phyloP scores from a whole-genome alignment of 2,329 filamentous ascomycete species.

The Didymella glomerata region DNA sequence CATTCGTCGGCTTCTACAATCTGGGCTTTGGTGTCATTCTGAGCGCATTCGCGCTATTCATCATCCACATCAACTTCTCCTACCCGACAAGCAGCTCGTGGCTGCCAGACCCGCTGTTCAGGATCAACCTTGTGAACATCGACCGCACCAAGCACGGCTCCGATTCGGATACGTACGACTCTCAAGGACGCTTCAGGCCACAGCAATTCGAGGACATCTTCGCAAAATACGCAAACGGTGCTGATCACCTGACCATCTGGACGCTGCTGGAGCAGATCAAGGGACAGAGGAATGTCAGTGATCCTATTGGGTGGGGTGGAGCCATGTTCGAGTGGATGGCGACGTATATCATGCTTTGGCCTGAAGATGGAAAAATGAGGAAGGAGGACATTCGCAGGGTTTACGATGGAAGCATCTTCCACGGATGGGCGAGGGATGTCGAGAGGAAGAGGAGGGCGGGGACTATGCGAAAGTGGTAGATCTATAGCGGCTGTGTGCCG shows the following conservation, averaged over 20 bases:
- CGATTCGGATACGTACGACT: slow-evolving; percentile 55
- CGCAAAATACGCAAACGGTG: slow-evolving; percentile 54
- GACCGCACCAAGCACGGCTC: slow-evolving; percentile 57
- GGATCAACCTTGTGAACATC: slow-evolving; percentile 53
- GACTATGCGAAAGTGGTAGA: slow-evolving; percentile 16
- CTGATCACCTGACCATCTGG: slow-evolving; percentile 51
- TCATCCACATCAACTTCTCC: slow-evolving; percentile 61
- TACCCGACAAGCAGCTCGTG: slow-evolving; percentile 57
- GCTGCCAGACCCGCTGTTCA: slow-evolving; percentile 57
- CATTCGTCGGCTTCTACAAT: slow-evolving; percentile 57
- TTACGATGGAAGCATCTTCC: slow-evolving; percentile 64
- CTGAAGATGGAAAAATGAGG: slow-evolving; percentile 63
- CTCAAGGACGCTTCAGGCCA: slow-evolving; percentile 57
- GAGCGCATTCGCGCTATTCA: slow-evolving; percentile 54
- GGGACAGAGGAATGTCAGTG: slow-evolving; percentile 52
- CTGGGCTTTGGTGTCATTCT: slow-evolving; percentile 58
- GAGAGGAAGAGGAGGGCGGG: slow-evolving; percentile 17
- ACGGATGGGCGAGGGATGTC: slow-evolving; percentile 30
- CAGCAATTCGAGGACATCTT: slow-evolving; percentile 61
- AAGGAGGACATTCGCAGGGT: slow-evolving; percentile 66
- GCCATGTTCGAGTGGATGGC: slow-evolving; percentile 59
- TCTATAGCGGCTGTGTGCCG: no score
- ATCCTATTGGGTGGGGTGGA: slow-evolving; percentile 58
- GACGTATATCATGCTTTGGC: slow-evolving; percentile 63
- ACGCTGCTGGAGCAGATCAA: slow-evolving; percentile 53